Conservation (phyloP, 2,329 filamentous ascomycete genomes). For the Fusarium equiseti region DNA sequence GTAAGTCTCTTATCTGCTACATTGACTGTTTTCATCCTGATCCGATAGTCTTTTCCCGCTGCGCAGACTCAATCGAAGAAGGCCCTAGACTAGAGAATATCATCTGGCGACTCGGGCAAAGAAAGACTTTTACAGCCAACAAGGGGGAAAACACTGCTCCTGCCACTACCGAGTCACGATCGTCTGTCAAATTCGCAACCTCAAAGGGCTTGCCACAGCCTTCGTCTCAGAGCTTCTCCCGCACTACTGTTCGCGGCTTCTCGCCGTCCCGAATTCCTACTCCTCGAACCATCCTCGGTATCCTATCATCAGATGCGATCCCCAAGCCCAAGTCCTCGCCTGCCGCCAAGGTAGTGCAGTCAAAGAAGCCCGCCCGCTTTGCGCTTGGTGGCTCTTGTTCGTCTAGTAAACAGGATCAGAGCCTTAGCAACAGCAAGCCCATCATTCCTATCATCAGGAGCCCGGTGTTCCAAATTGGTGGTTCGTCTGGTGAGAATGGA, state of each 20-base stretch:
- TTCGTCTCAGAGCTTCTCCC: constrained; percentile 47
- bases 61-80: constrained; percentile 92
- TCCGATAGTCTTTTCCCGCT: constrained; percentile 86
- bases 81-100: constrained; percentile 93
- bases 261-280: constrained; percentile 76
- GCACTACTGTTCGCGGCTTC: constrained; percentile 78
- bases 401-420: constrained; percentile 68
- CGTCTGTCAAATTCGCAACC: constrained; percentile 67
- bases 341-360: constrained; percentile 74
- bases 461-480: constrained; percentile 65
- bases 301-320: constrained; percentile 68
- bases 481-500: constrained; percentile 80
- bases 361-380: constrained; percentile 73
- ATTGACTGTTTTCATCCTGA: constrained; percentile 48
- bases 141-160: constrained; percentile 69
- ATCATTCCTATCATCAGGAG: constrained; percentile 50
- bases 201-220: constrained; percentile 48
- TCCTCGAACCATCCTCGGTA: constrained; percentile 59
- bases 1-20: constrained; percentile 66
- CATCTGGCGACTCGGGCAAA: constrained; percentile 94
- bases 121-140: constrained; percentile 79
- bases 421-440: constrained; percentile 58
- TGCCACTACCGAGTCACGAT: constrained; percentile 59
- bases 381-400: constrained; percentile 84
- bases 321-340: constrained; percentile 71